phyloP scores from a whole-genome alignment of 2,329 filamentous ascomycete genomes.

The Aspergillus niger region DNA sequence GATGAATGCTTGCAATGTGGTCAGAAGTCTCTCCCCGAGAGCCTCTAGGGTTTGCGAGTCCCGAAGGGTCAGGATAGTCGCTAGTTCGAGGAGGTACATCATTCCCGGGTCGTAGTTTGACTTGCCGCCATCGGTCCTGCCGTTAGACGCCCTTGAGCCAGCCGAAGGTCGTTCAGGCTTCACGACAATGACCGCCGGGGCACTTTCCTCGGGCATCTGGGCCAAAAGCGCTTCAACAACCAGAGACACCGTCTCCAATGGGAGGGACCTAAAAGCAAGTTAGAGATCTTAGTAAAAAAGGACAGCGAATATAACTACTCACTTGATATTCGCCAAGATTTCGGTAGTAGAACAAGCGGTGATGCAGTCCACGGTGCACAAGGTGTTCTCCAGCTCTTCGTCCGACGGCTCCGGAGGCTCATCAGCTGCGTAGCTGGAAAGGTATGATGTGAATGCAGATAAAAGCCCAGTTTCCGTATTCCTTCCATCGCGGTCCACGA shows the following conservation, averaged over 20 bases:
- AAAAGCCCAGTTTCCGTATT: constrained; percentile 81
- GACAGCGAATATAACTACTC: constrained; percentile 41
- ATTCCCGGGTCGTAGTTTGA: constrained; percentile 80
- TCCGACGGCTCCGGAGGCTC: constrained; percentile 97
- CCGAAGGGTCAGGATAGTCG: constrained; percentile 76
- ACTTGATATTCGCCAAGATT: constrained; percentile 81
- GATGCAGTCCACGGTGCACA: constrained; percentile 92
- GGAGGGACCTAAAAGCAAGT: constrained; percentile 57
- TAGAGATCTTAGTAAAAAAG: constrained; percentile 19
- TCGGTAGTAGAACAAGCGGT: constrained; percentile 83
- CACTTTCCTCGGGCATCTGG: constrained; percentile 83
- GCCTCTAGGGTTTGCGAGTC: constrained; percentile 71
- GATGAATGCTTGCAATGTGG: constrained; percentile 77
- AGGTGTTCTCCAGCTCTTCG: constrained; percentile 92
- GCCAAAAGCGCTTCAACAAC: constrained; percentile 74
- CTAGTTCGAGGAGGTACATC: constrained; percentile 88
- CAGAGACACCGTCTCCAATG: constrained; percentile 59
- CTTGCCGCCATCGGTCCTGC: constrained; percentile 57
- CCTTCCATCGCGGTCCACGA: constrained; percentile 84
- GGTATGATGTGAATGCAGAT: constrained; percentile 92
- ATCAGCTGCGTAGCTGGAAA: constrained; percentile 97
- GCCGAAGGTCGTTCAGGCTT: constrained; percentile 78
- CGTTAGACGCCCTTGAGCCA: constrained; percentile 60
- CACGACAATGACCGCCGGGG: constrained; percentile 79
- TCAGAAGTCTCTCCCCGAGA: constrained; percentile 77